phyloP scores from a whole-genome alignment of 2,329 filamentous ascomycete genomes.

The Cladobotryum protrusum region DNA sequence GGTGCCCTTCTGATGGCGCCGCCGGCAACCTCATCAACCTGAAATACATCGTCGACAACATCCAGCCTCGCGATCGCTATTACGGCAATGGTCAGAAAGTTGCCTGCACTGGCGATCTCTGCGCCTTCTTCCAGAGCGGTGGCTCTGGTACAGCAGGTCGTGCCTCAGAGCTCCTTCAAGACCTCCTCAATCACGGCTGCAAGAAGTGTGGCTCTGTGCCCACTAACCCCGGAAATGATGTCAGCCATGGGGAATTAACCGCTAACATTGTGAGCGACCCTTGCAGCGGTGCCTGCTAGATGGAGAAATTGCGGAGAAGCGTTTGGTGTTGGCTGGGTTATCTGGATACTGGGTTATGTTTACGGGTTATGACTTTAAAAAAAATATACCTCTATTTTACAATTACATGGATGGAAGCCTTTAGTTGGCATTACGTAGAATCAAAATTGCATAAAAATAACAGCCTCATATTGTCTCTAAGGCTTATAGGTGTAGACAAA shows the following conservation, averaged over 20 bases:
- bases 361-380: too few species aligned
- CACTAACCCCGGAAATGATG: slow-evolving; percentile 9
- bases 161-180: background rate
- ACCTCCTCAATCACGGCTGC: slow-evolving; percentile 4
- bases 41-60: slow-evolving; percentile 12
- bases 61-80: slow-evolving; percentile 8
- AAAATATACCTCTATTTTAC: too few species aligned
- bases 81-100: slow-evolving; percentile 10
- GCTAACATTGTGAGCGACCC: slow-evolving; percentile 10
- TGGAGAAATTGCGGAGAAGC: too few species aligned
- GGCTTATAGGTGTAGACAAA: too few species aligned
- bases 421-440: too few species aligned
- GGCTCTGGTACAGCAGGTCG: slow-evolving; percentile 7
- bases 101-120: slow-evolving; percentile 9
- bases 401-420: too few species aligned
- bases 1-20: slow-evolving; percentile 11
- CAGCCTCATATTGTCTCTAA: too few species aligned
- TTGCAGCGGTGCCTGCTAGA: background rate
- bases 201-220: slow-evolving; percentile 9
- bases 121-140: slow-evolving; percentile 10
- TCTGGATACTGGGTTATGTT: too few species aligned
- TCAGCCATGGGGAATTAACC: slow-evolving; percentile 8
- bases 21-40: slow-evolving; percentile 9
- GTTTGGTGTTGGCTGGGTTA: too few species aligned
- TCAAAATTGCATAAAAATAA: too few species aligned